These are phyloP conservation scores for Hanseniaspora lindneri DNA, from an alignment of 805 yeast genomes.

Conservation along the genomic window DNA sequence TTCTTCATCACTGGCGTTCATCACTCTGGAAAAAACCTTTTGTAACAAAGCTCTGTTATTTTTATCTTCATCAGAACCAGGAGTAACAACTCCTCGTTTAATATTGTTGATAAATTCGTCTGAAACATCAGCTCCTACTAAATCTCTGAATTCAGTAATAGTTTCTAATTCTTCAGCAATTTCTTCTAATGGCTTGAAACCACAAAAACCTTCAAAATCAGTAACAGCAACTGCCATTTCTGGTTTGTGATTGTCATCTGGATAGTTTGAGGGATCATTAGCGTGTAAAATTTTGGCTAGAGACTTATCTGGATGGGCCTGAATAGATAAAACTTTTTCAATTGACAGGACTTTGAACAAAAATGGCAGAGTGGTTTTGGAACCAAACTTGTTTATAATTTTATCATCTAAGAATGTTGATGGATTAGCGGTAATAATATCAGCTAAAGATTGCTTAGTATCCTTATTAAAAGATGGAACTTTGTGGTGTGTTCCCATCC, in stretches of 20 bases:
- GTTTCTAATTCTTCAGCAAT: constrained; percentile 54
- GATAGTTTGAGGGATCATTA: constrained; percentile 83
- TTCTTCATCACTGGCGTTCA: constrained; percentile 61
- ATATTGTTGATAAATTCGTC: constrained; percentile 42
- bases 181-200: constrained; percentile 81
- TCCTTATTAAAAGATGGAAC: constrained; percentile 61
- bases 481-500: constrained; percentile 99
- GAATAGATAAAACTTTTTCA: constrained; percentile 84
- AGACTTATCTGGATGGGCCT: constrained; percentile 93
- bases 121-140: constrained; percentile 57
- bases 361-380: constrained; percentile 68
- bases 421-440: constrained; percentile 52
- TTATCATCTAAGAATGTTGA: constrained; percentile 43
- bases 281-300: constrained; percentile 66
- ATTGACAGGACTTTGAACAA: constrained; percentile 89
- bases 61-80: constrained; percentile 43
- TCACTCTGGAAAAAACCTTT: constrained; percentile 64
- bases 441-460: constrained; percentile 50
- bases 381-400: constrained; percentile 55
- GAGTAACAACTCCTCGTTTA: constrained; percentile 30
- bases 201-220: constrained; percentile 94
- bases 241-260: constrained; percentile 98
- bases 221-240: constrained; percentile 98
- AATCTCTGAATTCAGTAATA: constrained; percentile 62
- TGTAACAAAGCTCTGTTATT: constrained; percentile 57